phyloP scores from a whole-genome alignment of 2,329 filamentous ascomycete genomes.

The Ophioceras dolichostomum region DNA sequence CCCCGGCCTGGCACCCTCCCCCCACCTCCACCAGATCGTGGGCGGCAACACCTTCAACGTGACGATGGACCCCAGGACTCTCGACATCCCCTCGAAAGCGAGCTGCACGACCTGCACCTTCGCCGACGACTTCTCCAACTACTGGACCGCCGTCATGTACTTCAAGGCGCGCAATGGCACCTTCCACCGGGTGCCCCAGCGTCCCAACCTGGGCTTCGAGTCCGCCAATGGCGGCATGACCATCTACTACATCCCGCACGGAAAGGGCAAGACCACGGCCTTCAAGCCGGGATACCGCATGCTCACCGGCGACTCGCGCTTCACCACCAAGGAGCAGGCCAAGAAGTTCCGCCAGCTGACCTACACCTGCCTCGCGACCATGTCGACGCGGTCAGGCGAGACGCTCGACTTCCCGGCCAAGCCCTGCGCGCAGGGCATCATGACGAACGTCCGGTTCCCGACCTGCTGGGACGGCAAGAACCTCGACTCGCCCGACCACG shows the following conservation, averaged over 20 bases:
- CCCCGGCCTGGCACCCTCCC: slow-evolving; percentile 4
- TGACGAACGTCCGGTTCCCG: slow-evolving; percentile 32
- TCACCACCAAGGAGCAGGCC: slow-evolving; percentile 18
- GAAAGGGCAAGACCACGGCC: slow-evolving; percentile 21
- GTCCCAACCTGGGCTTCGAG: slow-evolving; percentile 16
- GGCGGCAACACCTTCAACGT: slow-evolving; percentile 7
- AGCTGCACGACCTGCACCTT: slow-evolving; percentile 13
- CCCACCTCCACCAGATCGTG: slow-evolving; percentile 7
- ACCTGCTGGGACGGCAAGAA: slow-evolving; percentile 40
- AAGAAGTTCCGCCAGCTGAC: slow-evolving; percentile 24
- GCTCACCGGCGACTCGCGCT: slow-evolving; percentile 25
- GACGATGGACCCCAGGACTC: slow-evolving; percentile 13
- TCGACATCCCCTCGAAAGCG: slow-evolving; percentile 4
- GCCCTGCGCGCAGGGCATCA: slow-evolving; percentile 18
- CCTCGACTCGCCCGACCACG: slow-evolving; percentile 31
- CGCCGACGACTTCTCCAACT: slow-evolving; percentile 18
- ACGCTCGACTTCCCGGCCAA: slow-evolving; percentile 16
- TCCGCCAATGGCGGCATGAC: slow-evolving; percentile 18
- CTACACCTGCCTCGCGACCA: slow-evolving; percentile 26
- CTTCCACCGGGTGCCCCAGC: slow-evolving; percentile 19
- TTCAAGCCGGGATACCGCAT: slow-evolving; percentile 31
- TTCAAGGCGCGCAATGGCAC: slow-evolving; percentile 12
- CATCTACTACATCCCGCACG: slow-evolving; percentile 18
- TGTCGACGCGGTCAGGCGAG: slow-evolving; percentile 8
- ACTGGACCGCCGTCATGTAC: slow-evolving; percentile 15